Evolutionary conservation across 495 filamentous ascomycete species (phyloP).

Genomic region (Aspergillus olivimuriae): DNA sequence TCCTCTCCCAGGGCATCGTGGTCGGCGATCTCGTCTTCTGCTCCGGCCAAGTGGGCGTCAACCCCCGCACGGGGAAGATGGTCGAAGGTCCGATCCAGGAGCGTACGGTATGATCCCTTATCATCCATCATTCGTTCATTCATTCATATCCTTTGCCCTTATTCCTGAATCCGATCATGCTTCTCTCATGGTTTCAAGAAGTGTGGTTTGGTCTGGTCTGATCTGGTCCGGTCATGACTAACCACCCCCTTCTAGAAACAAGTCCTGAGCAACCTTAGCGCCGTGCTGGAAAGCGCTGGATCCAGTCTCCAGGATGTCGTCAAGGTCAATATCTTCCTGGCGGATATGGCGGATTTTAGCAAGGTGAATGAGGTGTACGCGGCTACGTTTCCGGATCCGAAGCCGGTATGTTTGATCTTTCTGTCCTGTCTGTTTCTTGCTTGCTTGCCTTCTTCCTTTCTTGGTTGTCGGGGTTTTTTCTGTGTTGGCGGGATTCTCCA

Average conservation of each 20-base stretch:
- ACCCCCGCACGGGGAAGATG: constrained; percentile 42
- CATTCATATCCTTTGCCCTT: too few species aligned
- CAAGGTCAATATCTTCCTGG: constrained; percentile 65
- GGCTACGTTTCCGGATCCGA: constrained; percentile 46
- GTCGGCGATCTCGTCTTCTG: constrained; percentile 40
- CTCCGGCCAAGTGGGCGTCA: constrained; percentile 43
- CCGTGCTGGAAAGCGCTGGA: constrained; percentile 59
- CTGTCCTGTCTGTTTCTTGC: not conserved
- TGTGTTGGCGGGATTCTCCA: too few species aligned
- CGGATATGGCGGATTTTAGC: constrained; percentile 61
- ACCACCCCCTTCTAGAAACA: constrained; percentile 24
- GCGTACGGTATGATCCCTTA: constrained; percentile 38
- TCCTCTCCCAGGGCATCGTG: constrained; percentile 39
- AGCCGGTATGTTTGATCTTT: constrained; percentile 31
- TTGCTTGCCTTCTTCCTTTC: not conserved
- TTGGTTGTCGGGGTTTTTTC: too few species aligned
- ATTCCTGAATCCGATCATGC: too few species aligned
- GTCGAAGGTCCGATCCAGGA: constrained; percentile 49
- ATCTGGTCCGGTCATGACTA: not conserved
- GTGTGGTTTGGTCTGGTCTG: too few species aligned
- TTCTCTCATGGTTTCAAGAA: too few species aligned
- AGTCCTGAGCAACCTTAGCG: constrained; percentile 55
- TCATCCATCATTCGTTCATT: too few species aligned
- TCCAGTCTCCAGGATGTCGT: constrained; percentile 57
- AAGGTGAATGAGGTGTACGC: constrained; percentile 58